These are phyloP conservation scores for Leishmania tropica DNA, from an alignment of 208 protist species.

Conservation along the genomic window DNA sequence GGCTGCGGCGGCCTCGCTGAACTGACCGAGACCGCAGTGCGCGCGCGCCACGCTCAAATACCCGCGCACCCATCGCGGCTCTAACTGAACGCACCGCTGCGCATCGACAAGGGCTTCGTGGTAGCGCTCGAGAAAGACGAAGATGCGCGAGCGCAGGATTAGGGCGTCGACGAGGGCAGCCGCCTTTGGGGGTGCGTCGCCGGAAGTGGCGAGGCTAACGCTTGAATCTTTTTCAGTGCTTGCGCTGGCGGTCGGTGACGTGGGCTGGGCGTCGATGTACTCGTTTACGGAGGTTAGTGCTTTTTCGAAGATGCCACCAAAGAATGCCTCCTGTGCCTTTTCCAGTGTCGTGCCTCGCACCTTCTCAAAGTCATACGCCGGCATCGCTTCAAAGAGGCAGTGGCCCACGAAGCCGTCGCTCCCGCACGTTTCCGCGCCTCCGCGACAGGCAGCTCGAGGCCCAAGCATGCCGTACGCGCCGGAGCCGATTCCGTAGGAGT, in stretches of 20 bases:
- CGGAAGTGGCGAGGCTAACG: not conserved
- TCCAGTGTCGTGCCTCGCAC: slow-evolving; percentile 24
- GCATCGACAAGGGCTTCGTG: slow-evolving; percentile 61
- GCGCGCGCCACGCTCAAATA: slow-evolving; percentile 69
- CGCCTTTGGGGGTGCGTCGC: not conserved
- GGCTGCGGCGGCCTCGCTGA: slow-evolving; percentile 34
- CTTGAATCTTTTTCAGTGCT: not conserved
- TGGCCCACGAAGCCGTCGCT: slow-evolving; percentile 12
- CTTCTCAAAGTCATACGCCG: slow-evolving; percentile 28
- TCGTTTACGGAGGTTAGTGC: slow-evolving; percentile 26
- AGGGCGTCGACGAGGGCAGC: slow-evolving; percentile 41
- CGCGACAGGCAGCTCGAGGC: slow-evolving; percentile 30
- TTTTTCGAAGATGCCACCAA: slow-evolving; percentile 26
- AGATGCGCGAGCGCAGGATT: slow-evolving; percentile 62
- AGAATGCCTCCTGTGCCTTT: slow-evolving; percentile 24
- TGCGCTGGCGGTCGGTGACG: not conserved
- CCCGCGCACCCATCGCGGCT: slow-evolving; percentile 69
- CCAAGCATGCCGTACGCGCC: slow-evolving; percentile 53
- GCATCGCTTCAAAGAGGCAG: slow-evolving; percentile 31
- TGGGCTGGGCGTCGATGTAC: slow-evolving; percentile 4
- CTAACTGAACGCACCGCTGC: slow-evolving; percentile 37
- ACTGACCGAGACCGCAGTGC: slow-evolving; percentile 57
- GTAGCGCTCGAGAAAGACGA: slow-evolving; percentile 59
- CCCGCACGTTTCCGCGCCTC: not conserved
- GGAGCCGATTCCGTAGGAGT: slow-evolving; percentile 33